These are phyloP conservation scores for Lavandula angustifolia DNA, from an alignment of 257 asterid genomes.

Conservation along the genomic window DNA sequence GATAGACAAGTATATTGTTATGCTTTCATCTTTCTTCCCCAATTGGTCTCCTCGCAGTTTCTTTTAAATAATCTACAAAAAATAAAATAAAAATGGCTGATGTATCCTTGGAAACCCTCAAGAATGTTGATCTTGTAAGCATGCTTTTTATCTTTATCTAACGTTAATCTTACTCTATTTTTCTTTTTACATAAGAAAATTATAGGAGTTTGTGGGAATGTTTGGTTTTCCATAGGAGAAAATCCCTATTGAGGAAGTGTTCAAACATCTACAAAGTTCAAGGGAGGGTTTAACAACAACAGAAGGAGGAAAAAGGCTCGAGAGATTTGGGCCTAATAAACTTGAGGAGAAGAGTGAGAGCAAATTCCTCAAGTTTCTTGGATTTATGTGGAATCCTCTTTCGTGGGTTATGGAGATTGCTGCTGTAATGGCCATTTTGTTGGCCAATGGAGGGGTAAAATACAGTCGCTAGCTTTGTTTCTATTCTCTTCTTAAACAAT, in stretches of 20 bases:
- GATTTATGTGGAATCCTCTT: constrained; percentile 98
- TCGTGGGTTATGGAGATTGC: constrained; percentile 98
- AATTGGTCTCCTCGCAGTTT: constrained; percentile 24
- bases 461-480: not conserved
- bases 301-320: constrained; percentile 64
- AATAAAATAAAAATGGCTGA: constrained; percentile 37
- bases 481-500: too few species aligned
- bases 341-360: constrained; percentile 83
- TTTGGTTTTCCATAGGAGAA: constrained; percentile 48
- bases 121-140: constrained; percentile 46
- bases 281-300: constrained; percentile 60
- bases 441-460: constrained; percentile 68
- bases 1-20: constrained; percentile 25
- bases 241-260: constrained; percentile 77
- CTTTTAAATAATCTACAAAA: not conserved
- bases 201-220: too few species aligned
- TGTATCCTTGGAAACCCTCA: constrained; percentile 43
- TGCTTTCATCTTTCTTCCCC: constrained; percentile 34
- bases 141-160: too few species aligned
- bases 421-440: constrained; percentile 82
- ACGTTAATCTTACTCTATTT: too few species aligned
- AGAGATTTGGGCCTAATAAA: constrained; percentile 72
- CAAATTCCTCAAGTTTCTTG: constrained; percentile 71
- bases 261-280: constrained; percentile 53
- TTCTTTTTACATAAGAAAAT: not conserved